Evolutionary conservation across 352 stramenopile genomes (phyloP), one percentile per base, ranked within the genome.

Genomic region (Globisporangium cylindrosporum): DNA sequence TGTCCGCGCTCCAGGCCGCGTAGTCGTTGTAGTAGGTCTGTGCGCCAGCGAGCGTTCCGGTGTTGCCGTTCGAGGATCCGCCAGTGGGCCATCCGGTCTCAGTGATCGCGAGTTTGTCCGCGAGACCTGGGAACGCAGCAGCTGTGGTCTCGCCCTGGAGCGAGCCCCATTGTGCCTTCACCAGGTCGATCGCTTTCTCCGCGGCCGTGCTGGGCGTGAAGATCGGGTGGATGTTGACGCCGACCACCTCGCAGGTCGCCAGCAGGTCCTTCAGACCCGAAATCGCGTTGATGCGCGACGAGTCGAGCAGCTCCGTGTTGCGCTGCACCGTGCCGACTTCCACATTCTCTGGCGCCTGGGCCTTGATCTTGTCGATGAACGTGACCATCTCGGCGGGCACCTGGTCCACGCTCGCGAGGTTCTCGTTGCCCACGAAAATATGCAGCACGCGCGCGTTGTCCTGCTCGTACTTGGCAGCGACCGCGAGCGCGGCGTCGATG

Each of bases 141-240:
- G 78, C 69, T 15, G 77, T 76, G 38, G 72, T 68, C 41, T 63
- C 73, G 14, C 75, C 74, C 56, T 80, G 62, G 12, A 86, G 62
- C 2, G 74, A 41, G 32, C 71, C 73, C 83, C 83, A 91, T 67
- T 91, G 66, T 10, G 67, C 59, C 3, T 71, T 67, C 10, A 86
- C 62, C 49, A 83, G 48, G 22, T 73, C 69, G 29, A 93, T 85
- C 27, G 80, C 83, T 27, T 74, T 79, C 1, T 66, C 61, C 5
- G 63, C 79, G 0, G 56, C 72, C 3, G 74, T 79, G 62, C 71
- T 62, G 15, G 72, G 53, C 20, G 68, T 79, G 74, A 92, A 93
- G 15, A 86, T 78, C 0, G 81, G 79, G 68, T 91, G 82, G 59
- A 92, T 89, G 77, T 92, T 91, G 64, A 90, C 84, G 36, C 83